phyloP scores from a whole-genome alignment of 2,329 filamentous ascomycete genomes.

The Incumbomyces delicatus region DNA sequence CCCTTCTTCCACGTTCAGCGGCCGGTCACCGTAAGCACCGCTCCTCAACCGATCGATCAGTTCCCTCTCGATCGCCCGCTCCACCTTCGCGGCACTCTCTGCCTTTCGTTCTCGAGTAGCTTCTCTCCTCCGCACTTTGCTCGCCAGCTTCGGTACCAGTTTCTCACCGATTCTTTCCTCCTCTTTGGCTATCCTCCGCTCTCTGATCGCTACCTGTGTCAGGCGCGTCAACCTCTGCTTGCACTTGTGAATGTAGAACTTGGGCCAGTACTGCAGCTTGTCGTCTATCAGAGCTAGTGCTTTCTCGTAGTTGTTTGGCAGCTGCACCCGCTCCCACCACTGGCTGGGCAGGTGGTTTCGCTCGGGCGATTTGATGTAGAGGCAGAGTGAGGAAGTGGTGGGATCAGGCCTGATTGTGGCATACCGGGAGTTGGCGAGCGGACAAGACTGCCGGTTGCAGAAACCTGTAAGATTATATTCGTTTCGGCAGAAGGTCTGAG shows the following conservation, averaged over 20 bases:
- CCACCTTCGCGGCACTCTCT: conserved; percentile 79
- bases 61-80: conserved; percentile 90
- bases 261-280: conserved; percentile 83
- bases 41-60: conserved; percentile 82
- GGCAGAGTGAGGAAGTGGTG: conserved; percentile 70
- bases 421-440: conserved; percentile 83
- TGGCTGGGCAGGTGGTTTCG: conserved; percentile 79
- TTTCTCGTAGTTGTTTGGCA: conserved; percentile 82
- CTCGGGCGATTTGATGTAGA: conserved; percentile 95
- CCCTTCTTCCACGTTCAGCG: conserved; percentile 85
- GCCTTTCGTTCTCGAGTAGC: conserved; percentile 66
- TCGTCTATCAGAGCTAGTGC: conserved; percentile 82
- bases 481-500: conserved; percentile 90
- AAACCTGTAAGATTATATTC: conserved; percentile 80
- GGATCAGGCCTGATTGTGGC: conserved; percentile 81
- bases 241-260: conserved; percentile 86
- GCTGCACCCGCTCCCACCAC: conserved; percentile 86
- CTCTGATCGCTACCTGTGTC: conserved; percentile 77
- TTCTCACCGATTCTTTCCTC: conserved; percentile 82
- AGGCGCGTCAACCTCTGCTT: conserved; percentile 90
- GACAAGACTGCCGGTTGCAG: conserved; percentile 80
- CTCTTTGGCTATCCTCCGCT: conserved; percentile 71
- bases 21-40: conserved; percentile 88
- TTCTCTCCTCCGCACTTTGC: conserved; percentile 74
- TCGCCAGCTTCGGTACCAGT: conserved; percentile 77